phyloP scores from a whole-genome alignment of 2,329 filamentous ascomycete genomes.

The Penicillium sp. region DNA sequence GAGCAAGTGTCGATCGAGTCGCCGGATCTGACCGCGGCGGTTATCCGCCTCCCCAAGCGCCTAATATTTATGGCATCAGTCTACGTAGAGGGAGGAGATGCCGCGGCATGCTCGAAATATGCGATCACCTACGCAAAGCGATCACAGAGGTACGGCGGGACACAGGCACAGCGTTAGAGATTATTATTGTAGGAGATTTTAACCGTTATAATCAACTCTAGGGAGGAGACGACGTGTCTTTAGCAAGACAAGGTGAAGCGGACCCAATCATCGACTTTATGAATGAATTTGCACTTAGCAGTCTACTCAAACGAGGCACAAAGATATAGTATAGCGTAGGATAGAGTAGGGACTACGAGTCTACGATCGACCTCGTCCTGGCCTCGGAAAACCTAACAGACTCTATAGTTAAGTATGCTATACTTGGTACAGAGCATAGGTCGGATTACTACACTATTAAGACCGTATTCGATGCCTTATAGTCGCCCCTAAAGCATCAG shows the following conservation, averaged over 20 bases:
- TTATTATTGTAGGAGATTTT: slow-evolving; percentile 21
- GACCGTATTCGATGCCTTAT: slow-evolving; percentile 33
- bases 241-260: slow-evolving; percentile 42
- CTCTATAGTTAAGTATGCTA: slow-evolving; percentile 21
- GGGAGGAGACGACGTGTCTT: slow-evolving; percentile 18
- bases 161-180: slow-evolving; percentile 25
- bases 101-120: slow-evolving; percentile 22
- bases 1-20: slow-evolving; percentile 30
- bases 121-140: slow-evolving; percentile 24
- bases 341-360: slow-evolving; percentile 25
- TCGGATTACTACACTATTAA: slow-evolving; percentile 40
- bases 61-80: slow-evolving; percentile 33
- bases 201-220: slow-evolving; percentile 5
- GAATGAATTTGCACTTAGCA: slow-evolving; percentile 36
- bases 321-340: slow-evolving; percentile 40
- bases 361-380: slow-evolving; percentile 14
- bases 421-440: slow-evolving; percentile 24
- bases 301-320: slow-evolving; percentile 41
- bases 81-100: slow-evolving; percentile 28
- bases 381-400: slow-evolving; percentile 24
- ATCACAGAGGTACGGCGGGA: slow-evolving; percentile 26
- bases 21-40: slow-evolving; percentile 28
- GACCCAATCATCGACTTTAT: slow-evolving; percentile 44
- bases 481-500: slow-evolving; percentile 15
- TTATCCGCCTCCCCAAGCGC: slow-evolving; percentile 28